Base-by-base conservation (phyloP, 1,139 yeast genomes). In the Saccharomyces hybrid region DNA sequence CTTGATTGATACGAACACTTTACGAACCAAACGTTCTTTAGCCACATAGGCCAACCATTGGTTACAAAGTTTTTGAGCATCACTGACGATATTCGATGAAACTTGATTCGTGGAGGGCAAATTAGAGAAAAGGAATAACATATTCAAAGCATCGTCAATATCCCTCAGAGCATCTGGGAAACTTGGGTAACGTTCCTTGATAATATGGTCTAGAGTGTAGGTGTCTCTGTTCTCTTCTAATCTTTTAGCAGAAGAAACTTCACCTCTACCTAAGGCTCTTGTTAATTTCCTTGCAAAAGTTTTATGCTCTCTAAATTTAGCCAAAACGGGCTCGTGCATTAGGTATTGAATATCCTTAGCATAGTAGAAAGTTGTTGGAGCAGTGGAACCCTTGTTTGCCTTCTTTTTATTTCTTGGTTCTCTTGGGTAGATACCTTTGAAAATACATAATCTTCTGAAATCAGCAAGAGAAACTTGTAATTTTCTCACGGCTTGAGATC, bases 1-100 rank as follows among this genome's bases (percentile, higher is more conserved):
- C 73, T 95, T 93, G 69, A 93, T 93, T 53, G 96, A 88, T 41
- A 93, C 97, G 73, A 93, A 93, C 8, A 91, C 96, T 71, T 93
- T 93, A 64, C 85, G 83, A 61, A 93, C 75, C 31, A 85, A 75
- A 65, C 89, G 79, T 69, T 91, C 96, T 65, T 84, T 84, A 23
- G 98, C 91, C 59, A 93, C 86, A 69, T 79, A 93, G 1, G 98
- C 98, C 71, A 88, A 79, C 98, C 99, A 93, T 71, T 93, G 96
- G 71, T 88, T 88, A 65, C 96, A 85, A 64, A 93, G 79, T 57
- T 79, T 80, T 64, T 84, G 91, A 27, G 98, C 97, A 64, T 90
- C 96, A 58, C 82, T 82, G 26, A 95, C 88, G 59, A 93, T 84
- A 60, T 82, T 80, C 56, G 91, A 81, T 59, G 88, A 79, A 47